Evolutionary conservation across 129 eudicot species (phyloP), one percentile per base, ranked within the genome.

Genomic region (Flaveria robusta): DNA sequence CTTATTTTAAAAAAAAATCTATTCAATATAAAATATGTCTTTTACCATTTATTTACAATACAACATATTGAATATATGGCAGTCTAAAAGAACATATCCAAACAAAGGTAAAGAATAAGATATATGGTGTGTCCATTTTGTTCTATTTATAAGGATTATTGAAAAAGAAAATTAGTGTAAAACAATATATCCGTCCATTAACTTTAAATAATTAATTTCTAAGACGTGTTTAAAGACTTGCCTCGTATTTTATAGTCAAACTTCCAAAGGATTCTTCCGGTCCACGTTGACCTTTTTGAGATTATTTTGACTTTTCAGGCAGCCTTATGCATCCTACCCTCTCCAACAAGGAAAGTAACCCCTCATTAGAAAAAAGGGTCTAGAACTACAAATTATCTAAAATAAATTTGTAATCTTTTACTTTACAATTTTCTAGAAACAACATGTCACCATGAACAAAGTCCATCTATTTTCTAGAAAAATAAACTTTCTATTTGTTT

Each of bases 301-400:
- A 18, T 50, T 75, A 54, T 55, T 58, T 39, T 59, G 65, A 58
- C 65, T 55, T 50, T 66, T 55, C 5, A 42, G 58, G 74, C 83
- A 11, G 68, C 26, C 68, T 16, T 71, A 62, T 79, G 42, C 41
- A 68, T 69, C 47, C 71, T 24, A 71, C 37, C 41, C 1, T 54
- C 58, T 77, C 26, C 74, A 76, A 50, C 49, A 18, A 73, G 74
- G 83, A 72, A 72, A 56, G 63, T 65, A 65, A 74, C 23, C 66
- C 65, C 26, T 34, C 80, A 34, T 34, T 66, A 66, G 20, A 76
- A 20, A 20, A 67, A 4, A 45, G 16, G 23, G 29, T 72, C 31
- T 71, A 72, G 66, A 63, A 63, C 39, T 9, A 16, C 1, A 27
- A 22, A 4, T 54, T 3, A 18, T 68, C 41, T 64, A 42, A 16